Percentiles rank a stretch among this genome's conserved stretches.
Conservation (phyloP, 2,329 filamentous ascomycete species). For the Penicillium sumatraense region DNA sequence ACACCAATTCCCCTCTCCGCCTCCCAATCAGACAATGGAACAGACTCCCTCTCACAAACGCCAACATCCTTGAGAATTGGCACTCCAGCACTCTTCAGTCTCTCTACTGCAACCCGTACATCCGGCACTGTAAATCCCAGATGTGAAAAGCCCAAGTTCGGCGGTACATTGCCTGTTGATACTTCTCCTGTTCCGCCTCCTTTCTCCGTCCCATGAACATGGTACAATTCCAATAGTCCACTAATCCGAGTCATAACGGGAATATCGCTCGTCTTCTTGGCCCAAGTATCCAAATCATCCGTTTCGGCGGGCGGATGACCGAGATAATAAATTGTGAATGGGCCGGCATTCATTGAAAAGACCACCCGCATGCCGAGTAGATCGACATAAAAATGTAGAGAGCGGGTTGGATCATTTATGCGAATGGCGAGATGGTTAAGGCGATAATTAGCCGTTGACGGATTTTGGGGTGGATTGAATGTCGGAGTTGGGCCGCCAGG, state of each 20-base stretch:
- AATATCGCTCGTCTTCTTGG: conserved; percentile 30
- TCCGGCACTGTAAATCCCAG: conserved; percentile 46
- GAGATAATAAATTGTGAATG: conserved; percentile 47
- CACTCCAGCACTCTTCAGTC: conserved; percentile 36
- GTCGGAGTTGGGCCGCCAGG: conserved; percentile 36
- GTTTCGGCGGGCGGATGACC: conserved; percentile 39
- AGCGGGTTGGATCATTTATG: conserved; percentile 38
- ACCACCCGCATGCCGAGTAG: conserved; percentile 47
- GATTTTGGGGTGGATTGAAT: conserved; percentile 31
- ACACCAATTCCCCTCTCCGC: conserved; percentile 35
- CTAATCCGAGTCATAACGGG: conserved; percentile 34
- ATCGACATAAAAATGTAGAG: conserved; percentile 44
- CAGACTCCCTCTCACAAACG: conserved; percentile 29
- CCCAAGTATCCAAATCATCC: conserved; percentile 35
- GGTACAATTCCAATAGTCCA: conserved; percentile 43
- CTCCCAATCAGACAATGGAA: conserved; percentile 43
- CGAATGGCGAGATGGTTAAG: conserved; percentile 47
- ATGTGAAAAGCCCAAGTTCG: conserved; percentile 43
- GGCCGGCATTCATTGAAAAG: conserved; percentile 45
- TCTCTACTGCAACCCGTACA: conserved; percentile 34
- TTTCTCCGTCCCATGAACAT: conserved; percentile 41
- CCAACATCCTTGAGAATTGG: conserved; percentile 41
- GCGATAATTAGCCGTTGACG: conserved; percentile 37
- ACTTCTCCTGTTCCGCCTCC: conserved; percentile 15
- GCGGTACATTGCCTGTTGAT: conserved; percentile 39